A percentile compares a stretch with the other conserved stretches of the same genome.
phyloP scores from a whole-genome alignment of 257 asterid species.

The Thymus quinquecostatus region DNA sequence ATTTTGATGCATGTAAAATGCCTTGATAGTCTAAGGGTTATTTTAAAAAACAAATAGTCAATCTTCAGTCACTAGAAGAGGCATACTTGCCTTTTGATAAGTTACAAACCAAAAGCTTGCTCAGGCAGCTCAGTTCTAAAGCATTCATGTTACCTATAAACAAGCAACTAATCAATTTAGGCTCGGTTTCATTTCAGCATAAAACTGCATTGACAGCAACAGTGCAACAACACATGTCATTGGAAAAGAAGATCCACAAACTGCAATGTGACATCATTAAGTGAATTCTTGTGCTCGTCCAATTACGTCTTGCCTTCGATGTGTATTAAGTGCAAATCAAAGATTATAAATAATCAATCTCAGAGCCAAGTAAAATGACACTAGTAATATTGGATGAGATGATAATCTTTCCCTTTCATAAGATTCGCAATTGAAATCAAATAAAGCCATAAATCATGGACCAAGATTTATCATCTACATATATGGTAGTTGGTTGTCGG shows the following conservation, averaged over 20 bases:
- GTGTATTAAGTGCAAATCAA: too few relatives aligned
- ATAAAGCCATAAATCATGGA: too few relatives aligned
- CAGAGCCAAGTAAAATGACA: too few relatives aligned
- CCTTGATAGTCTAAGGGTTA: constrained; percentile 77
- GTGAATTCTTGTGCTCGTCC: background rate
- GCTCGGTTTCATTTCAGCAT: constrained; percentile 12
- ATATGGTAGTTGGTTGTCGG: too few relatives aligned
- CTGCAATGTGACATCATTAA: constrained; percentile 1
- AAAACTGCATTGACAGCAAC: background rate
- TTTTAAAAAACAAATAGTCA: constrained; percentile 22
- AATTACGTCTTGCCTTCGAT: background rate
- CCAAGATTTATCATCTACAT: too few relatives aligned
- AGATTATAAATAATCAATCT: too few relatives aligned
- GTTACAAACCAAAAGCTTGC: constrained; percentile 88
- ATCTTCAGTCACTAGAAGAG: constrained; percentile 16
- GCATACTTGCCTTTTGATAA: constrained; percentile 78
- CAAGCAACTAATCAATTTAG: constrained; percentile 22
- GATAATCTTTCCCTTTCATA: too few relatives aligned
- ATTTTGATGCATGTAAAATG: constrained; percentile 96
- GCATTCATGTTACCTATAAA: constrained; percentile 76
- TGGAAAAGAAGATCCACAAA: background rate
- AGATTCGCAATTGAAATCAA: too few relatives aligned
- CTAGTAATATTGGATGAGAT: too few relatives aligned
- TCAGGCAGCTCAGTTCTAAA: constrained; percentile 62
- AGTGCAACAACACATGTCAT: background rate